Evolutionary conservation across 352 stramenopile genomes (phyloP), one percentile per base, ranked within the genome.

Genomic region (Halophytophthora polymorphica): DNA sequence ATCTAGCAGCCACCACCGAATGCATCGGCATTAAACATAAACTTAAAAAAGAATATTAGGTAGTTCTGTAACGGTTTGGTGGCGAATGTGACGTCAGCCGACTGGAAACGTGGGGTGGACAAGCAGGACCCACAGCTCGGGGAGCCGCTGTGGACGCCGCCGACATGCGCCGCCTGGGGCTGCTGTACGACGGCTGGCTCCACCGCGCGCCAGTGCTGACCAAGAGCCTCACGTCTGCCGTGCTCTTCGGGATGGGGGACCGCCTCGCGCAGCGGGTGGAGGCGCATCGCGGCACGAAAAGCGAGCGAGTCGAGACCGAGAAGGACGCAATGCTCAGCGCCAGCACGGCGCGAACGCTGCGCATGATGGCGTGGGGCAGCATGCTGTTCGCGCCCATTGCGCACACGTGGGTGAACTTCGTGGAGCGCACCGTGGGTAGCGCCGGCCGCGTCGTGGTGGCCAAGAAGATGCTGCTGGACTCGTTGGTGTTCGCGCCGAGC

Each of bases 301-400:
- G 6, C 23, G 33, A 56, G 23, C 22, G 6, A 6, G 6, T 14
- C n/a, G 47, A 58, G 15, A 41, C 18, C 17, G 49, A 64, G 14
- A 28, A 58, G 14, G 42, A 58, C 7, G 31, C 10, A 42, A 22
- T 71, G 11, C 44, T 67, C 22, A 61, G 45, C 17, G 35, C 25
- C 34, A 61, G 51, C n/a, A 60, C 53, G 50, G 56, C 51, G 21
- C 68, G 86, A 45, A 84, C 83, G 3, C 37, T 76, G 19, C 69
- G 88, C 8, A 95, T 95, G 71, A 71, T 90, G 38, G 61, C 94
- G 45, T 96, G 93, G 61, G 86, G 86, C 13, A 71, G 93, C 25
- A 65, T 86, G 11, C 49, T 96, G 19, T 86, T 95, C 60, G 82
- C 83, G 17, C 86, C 86, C 0, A 66, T 72, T 45, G 87, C 82